Evolutionary conservation across 2,329 filamentous ascomycete species (phyloP).

Genomic region (Neoarthrinium moseri): DNA sequence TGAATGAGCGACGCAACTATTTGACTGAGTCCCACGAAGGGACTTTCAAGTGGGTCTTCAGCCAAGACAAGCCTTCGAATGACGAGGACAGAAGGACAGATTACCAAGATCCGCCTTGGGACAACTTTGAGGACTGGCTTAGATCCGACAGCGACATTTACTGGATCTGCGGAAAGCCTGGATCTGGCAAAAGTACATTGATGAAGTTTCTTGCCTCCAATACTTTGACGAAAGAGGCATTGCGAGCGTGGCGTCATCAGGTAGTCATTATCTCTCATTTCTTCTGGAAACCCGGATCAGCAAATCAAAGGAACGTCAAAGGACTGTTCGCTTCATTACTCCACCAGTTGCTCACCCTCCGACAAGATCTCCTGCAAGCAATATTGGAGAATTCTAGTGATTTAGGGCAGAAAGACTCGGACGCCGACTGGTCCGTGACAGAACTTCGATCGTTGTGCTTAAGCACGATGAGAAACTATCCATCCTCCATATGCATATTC

Average conservation of each 20-base stretch:
- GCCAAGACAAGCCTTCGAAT: not conserved
- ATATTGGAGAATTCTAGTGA: not conserved
- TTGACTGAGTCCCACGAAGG: conserved; percentile 8
- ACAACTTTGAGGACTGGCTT: conserved; percentile 14
- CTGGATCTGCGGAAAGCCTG: conserved; percentile 17
- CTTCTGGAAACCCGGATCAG: conserved; percentile 11
- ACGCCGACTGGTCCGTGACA: not conserved
- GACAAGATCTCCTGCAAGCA: not conserved
- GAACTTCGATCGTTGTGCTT: not conserved
- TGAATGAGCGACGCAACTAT: conserved; percentile 15
- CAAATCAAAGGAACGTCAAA: conserved; percentile 11
- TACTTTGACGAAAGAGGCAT: not conserved
- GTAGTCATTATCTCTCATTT: conserved; percentile 11
- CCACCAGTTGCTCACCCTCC: conserved; percentile 2
- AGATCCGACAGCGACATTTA: conserved; percentile 12
- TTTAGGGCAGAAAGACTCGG: not conserved
- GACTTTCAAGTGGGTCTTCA: conserved; percentile 12
- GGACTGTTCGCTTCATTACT: conserved; percentile 11
- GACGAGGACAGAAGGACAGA: not conserved
- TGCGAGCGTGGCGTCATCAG: not conserved
- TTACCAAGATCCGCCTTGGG: conserved; percentile 1
- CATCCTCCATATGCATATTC: not conserved
- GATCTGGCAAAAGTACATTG: conserved; percentile 17
- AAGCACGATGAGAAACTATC: not conserved
- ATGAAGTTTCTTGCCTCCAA: conserved; percentile 11